Evolutionary conservation across 192 early-diverging fungal species (phyloP).

Genomic region (Backusella parvicylindrica): DNA sequence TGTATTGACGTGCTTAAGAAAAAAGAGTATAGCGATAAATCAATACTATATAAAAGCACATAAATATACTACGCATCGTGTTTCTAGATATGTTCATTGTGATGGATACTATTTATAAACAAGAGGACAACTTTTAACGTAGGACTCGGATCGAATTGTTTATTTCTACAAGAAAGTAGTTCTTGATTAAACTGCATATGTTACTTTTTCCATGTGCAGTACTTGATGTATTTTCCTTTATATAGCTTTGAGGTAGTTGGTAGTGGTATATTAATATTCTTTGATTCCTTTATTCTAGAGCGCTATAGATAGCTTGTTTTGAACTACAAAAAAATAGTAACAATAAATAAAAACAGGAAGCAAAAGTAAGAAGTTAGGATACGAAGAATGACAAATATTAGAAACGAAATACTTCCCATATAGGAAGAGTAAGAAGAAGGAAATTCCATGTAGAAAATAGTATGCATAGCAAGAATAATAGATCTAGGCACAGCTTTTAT

Average conservation of each 20-base stretch:
- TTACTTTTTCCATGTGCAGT: neutral
- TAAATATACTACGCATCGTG: too few relatives aligned
- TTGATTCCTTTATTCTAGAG: neutral
- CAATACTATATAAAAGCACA: too few relatives aligned
- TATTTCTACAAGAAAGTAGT: too few relatives aligned
- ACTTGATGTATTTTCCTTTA: neutral
- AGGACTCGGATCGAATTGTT: too few relatives aligned
- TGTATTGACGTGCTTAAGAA: too few relatives aligned
- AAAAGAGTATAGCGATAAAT: too few relatives aligned
- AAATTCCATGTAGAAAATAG: neutral
- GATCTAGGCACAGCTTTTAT: neutral
- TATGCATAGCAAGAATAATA: neutral
- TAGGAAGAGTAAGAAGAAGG: neutral
- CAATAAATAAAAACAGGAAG: neutral
- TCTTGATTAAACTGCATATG: neutral
- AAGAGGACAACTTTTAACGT: too few relatives aligned
- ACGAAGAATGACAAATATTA: neutral
- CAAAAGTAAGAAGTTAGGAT: neutral
- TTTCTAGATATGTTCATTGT: too few relatives aligned
- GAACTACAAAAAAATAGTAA: neutral
- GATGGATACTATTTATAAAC: too few relatives aligned
- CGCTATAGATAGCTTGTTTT: neutral
- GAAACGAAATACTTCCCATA: neutral
- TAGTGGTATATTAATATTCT: neutral
- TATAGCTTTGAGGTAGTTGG: neutral